phyloP scores from a whole-genome alignment of 139 green algal species.

The Zygnema circumcarinatum region DNA sequence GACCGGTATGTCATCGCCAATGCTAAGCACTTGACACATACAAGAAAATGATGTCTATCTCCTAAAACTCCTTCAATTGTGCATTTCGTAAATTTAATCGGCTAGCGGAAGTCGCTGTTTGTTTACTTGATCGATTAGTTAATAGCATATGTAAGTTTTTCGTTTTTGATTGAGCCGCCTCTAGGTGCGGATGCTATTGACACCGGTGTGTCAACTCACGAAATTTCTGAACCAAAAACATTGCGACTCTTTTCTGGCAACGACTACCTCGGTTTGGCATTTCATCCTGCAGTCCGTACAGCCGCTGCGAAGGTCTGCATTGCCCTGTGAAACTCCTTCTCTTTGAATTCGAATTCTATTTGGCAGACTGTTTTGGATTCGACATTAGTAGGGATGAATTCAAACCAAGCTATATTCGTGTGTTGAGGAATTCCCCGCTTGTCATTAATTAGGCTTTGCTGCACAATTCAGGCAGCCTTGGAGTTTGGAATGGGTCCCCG shows the following conservation, averaged over 20 bases:
- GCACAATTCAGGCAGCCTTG: slow-evolving; percentile 14
- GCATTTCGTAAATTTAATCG: no score
- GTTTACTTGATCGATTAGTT: no score
- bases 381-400: neutral
- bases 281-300: slow-evolving; percentile 76
- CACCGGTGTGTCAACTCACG: no score
- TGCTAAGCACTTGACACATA: no score
- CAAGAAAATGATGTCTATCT: no score
- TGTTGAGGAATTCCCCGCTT: neutral
- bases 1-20: no score
- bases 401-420: neutral
- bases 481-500: slow-evolving; percentile 74
- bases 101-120: no score
- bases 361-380: neutral
- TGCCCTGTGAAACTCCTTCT: neutral
- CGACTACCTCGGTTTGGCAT: slow-evolving; percentile 93
- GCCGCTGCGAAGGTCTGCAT: slow-evolving; percentile 23
- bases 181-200: no score
- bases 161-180: no score
- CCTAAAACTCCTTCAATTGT: no score
- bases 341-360: neutral
- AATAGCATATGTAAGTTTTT: no score
- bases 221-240: no score
- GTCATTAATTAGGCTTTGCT: neutral
- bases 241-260: slow-evolving; percentile 71